Percentiles rank a stretch among this genome's conserved stretches.
Evolutionary conservation across 805 yeast genomes (phyloP).

Genomic region (Hanseniaspora singularis): DNA sequence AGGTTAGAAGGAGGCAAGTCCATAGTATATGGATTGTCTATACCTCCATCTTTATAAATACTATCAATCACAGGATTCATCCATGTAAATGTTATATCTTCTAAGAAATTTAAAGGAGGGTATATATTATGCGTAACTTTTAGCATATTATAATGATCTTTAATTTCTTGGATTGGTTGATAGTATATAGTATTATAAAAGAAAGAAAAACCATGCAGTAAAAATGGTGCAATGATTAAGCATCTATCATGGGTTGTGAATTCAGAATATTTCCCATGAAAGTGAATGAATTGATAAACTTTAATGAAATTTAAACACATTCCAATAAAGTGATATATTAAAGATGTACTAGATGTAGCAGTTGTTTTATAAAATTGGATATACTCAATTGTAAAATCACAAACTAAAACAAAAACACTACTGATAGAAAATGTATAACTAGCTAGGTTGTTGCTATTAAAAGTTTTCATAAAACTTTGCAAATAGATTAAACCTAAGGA

Average conservation of each 20-base stretch:
- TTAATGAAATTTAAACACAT: conserved; percentile 19
- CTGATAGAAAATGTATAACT: neutral
- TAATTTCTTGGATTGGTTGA: conserved; percentile 33
- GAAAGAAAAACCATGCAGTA: conserved; percentile 29
- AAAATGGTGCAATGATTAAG: conserved; percentile 25
- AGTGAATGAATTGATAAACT: conserved; percentile 21
- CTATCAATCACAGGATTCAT: conserved; percentile 35
- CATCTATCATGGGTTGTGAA: conserved; percentile 19
- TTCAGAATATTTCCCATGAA: conserved; percentile 20
- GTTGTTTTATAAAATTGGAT: conserved; percentile 25
- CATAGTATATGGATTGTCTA: conserved; percentile 32
- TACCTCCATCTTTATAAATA: conserved; percentile 31
- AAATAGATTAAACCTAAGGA: neutral
- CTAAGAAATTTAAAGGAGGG: conserved; percentile 26
- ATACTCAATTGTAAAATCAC: conserved; percentile 24
- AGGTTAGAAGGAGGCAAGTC: conserved; percentile 34
- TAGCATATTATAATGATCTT: conserved; percentile 26
- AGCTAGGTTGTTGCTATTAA: neutral
- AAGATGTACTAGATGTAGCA: conserved; percentile 23
- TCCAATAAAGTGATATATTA: conserved; percentile 24
- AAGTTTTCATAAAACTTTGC: neutral
- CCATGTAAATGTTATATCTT: conserved; percentile 36
- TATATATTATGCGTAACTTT: conserved; percentile 20
- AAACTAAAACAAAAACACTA: neutral
- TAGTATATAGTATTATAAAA: conserved; percentile 30